These are phyloP conservation scores for Phytopythium mirpurense DNA, from an alignment of 352 stramenopile genomes.

Conservation along the genomic window DNA sequence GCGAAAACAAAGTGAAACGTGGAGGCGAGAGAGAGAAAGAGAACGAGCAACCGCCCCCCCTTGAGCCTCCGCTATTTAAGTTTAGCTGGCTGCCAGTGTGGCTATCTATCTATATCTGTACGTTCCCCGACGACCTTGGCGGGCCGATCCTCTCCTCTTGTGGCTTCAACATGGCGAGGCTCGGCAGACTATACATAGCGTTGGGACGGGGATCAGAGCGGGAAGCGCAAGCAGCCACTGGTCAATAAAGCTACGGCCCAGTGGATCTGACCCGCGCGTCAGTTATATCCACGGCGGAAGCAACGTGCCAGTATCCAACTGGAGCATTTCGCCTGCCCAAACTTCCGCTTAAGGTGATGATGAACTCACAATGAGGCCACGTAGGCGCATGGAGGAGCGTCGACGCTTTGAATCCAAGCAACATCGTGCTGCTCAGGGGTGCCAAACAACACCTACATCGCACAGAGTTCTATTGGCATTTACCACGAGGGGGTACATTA, in stretches of 20 bases:
- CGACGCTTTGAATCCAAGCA: too few species aligned
- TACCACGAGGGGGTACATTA: not conserved
- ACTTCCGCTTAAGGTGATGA: too few species aligned
- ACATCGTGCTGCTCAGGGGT: not conserved
- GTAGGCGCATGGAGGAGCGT: too few species aligned
- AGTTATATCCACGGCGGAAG: too few species aligned
- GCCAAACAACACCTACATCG: not conserved
- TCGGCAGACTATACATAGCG: not conserved
- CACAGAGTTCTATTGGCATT: constrained; percentile 2
- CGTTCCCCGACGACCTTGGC: not conserved
- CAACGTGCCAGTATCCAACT: too few species aligned
- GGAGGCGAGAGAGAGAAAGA: not conserved
- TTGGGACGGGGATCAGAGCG: not conserved
- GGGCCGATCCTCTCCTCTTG: not conserved
- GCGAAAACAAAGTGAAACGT: constrained; percentile 9
- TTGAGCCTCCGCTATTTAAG: not conserved
- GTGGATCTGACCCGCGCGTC: too few species aligned
- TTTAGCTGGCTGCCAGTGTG: too few species aligned
- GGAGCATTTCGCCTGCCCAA: too few species aligned
- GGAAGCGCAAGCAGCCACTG: too few species aligned
- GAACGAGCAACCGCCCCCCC: not conserved
- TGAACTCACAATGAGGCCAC: too few species aligned
- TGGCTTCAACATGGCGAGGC: not conserved
- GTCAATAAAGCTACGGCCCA: too few species aligned
- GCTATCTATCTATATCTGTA: not conserved